Evolutionary conservation across 441 rosid genomes (phyloP), one percentile per base, ranked within the genome.

Genomic region (Codiaeum variegatum): DNA sequence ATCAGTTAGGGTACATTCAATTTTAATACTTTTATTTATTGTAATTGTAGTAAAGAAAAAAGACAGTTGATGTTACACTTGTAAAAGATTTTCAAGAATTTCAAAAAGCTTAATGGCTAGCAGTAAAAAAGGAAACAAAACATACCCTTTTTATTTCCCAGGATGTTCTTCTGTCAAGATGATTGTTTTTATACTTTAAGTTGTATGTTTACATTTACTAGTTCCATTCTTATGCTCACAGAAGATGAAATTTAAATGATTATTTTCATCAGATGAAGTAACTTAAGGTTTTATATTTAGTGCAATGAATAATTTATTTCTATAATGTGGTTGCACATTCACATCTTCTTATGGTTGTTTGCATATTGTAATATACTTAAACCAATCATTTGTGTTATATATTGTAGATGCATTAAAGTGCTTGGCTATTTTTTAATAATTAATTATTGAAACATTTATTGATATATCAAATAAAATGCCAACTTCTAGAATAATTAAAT

Each of bases 41-140:
- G 31, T 79, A 6, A 71, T 65, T 84, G 74, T 85, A 94, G 98
- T 85, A 88, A 72, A 87, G 85, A 83, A 92, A 94, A 86, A 94
- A 94, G 88, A 85, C 92, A 52, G 87, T 94, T 32, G 97, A 94
- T 82, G 97, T 95, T 65, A 94, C 92, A 86, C 97, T 94, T 71
- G 98, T 96, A 38, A 94, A 91, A 76, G 98, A 94, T 78, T 92
- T 94, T 84, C 94, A 94, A 85, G 98, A 93, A 85, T 93, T 91
- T 82, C 98, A 93, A 85, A 93, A 94, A 83, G 97, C 97, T 75
- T 96, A 94, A 55, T 86, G 91, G 82, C 90, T 90, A 3, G 92
- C 97, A 9, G 97, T 97, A 56, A 93, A 94, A 84, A 81, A 95
- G 70, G 98, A 94, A 88, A 88, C 94, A 0, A 84, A 95, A 0